A percentile compares a stretch with the other conserved stretches of the same genome.
These are phyloP conservation scores for Fusarium torulosum DNA, from an alignment of 2,329 filamentous ascomycete genomes.

Conservation along the genomic window DNA sequence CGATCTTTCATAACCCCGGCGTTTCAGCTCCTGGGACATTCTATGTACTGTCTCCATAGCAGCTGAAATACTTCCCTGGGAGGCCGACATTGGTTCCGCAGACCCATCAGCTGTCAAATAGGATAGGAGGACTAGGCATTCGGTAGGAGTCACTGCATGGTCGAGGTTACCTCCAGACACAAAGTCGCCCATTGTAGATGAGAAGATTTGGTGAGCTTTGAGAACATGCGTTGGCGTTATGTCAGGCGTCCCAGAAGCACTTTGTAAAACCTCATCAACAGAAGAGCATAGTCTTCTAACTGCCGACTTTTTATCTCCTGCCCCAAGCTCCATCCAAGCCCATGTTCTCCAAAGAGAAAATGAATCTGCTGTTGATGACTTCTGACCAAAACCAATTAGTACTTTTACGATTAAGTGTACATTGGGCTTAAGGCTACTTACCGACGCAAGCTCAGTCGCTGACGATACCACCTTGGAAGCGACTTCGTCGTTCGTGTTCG, in stretches of 20 bases:
- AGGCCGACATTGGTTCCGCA: constrained; percentile 58
- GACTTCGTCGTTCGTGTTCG: constrained; percentile 66
- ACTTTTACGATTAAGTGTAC: not conserved
- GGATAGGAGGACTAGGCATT: constrained; percentile 73
- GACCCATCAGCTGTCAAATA: constrained; percentile 68
- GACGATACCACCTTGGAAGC: constrained; percentile 75
- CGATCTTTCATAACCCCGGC: constrained; percentile 51
- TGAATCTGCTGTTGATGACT: constrained; percentile 34
- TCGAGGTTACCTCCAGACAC: constrained; percentile 63
- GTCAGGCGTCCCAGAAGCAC: constrained; percentile 24
- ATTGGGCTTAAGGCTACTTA: constrained; percentile 35
- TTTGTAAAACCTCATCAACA: constrained; percentile 49
- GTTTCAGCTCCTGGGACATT: constrained; percentile 59
- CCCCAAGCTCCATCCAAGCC: constrained; percentile 74
- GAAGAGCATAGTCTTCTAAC: constrained; percentile 57
- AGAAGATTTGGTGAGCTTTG: constrained; percentile 66
- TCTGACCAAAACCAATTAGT: constrained; percentile 34
- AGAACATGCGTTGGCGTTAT: constrained; percentile 60
- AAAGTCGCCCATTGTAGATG: constrained; percentile 66
- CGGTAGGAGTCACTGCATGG: constrained; percentile 67
- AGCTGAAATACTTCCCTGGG: constrained; percentile 69
- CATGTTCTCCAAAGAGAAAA: constrained; percentile 69
- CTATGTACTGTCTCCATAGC: constrained; percentile 58
- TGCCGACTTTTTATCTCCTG: constrained; percentile 52
- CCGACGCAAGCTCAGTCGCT: constrained; percentile 62